Conservation (phyloP, 345 rosid genomes). For the Boechera stricta region DNA sequence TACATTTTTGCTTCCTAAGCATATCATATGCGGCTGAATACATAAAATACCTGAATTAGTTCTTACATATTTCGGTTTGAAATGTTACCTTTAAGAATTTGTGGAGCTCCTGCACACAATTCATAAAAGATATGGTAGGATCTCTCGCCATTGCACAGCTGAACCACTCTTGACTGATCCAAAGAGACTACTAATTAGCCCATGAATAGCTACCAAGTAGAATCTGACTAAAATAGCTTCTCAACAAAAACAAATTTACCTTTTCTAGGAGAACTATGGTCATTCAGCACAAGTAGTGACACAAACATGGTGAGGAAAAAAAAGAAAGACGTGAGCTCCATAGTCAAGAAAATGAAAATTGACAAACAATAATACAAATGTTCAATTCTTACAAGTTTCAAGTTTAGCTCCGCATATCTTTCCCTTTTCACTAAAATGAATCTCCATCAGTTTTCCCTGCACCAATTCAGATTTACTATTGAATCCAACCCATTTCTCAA, state of each 20-base stretch:
- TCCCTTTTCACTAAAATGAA: conserved; percentile 74
- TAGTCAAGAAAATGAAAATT: background rate
- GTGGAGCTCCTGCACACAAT: conserved; percentile 91
- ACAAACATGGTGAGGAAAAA: background rate
- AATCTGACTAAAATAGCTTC: conserved; percentile 31
- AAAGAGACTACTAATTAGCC: conserved; percentile 43
- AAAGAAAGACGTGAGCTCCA: conserved; percentile 7
- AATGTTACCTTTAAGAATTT: conserved; percentile 71
- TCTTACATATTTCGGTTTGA: conserved; percentile 11
- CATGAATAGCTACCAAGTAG: conserved; percentile 18
- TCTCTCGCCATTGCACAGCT: conserved; percentile 79
- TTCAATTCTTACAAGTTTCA: conserved; percentile 58
- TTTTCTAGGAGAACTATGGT: conserved; percentile 81
- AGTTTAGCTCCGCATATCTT: conserved; percentile 82
- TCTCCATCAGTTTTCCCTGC: conserved; percentile 91
- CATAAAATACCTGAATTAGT: background rate
- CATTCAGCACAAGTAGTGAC: conserved; percentile 26
- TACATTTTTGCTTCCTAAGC: background rate
- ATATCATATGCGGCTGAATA: background rate
- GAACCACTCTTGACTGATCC: conserved; percentile 89
- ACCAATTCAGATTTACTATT: conserved; percentile 32
- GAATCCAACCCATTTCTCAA: background rate
- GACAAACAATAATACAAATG: conserved; percentile 6
- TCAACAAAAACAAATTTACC: conserved; percentile 52
- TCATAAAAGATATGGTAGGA: conserved; percentile 88